Evolutionary conservation across 345 rosid genomes (phyloP), one percentile per base, ranked within the genome.

Genomic region (Eucalyptus dawsonii): DNA sequence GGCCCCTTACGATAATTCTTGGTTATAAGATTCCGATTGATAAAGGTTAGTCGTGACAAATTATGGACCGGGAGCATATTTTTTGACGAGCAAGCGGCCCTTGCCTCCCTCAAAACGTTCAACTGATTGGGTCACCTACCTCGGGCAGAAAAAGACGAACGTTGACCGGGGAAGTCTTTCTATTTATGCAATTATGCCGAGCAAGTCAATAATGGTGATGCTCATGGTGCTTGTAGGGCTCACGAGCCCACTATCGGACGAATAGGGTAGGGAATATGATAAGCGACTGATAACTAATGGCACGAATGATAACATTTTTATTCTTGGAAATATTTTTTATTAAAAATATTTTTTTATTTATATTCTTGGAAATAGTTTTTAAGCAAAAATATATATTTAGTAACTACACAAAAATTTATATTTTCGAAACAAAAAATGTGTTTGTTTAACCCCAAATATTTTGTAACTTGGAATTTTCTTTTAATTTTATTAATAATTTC

Each of bases 401-500:
- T 51, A 51, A 17, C 0, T 3, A 2, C 4, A 7, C 22, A 53
- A 53, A 53, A 53, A 53, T 53, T 7, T 51, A 7, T 53, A 19
- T 7, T 53, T 53, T 53, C 24, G 0, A 51, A 51, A 17, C 9
- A 51, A 17, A 17, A 17, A 51, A 17, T 51, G 22, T 0, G 0
- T 51, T 17, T 51, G 9, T 17, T 17, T 17, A 17, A 51, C 56
- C 21, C 4, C 22, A 17, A 51, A 51, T 51, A 7, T 51, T 17
- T 51, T 51, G 22, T 51, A 17, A 51, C 4, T 51, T 17, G 9
- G 0, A 51, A 7, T 3, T 17, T 17, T 51, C 22, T 51, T 51
- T 51, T 51, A 51, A 16, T 16, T 50, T 16, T 50, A 50, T 50
- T 50, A 50, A 14, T 50, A 15, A 15, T 50, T 50, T 50, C 3